Evolutionary conservation across 2,329 filamentous ascomycete genomes (phyloP).

Genomic region (Berkeleyomyces rouxiae): DNA sequence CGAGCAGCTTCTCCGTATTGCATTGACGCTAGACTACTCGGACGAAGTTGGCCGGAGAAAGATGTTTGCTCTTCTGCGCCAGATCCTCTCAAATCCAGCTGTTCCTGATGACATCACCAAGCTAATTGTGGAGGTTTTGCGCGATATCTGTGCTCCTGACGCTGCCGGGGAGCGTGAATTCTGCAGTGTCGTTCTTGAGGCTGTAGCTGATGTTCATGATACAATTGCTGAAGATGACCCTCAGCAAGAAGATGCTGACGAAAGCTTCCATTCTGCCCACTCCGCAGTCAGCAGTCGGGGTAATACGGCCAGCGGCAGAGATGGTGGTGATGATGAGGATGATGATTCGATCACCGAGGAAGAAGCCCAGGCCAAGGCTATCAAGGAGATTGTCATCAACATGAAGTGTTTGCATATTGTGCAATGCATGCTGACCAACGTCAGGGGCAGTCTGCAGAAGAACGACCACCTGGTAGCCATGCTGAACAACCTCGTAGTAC

Average conservation of each 20-base stretch:
- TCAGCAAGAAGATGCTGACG: conserved; percentile 32
- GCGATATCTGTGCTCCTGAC: conserved; percentile 65
- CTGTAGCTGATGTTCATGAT: conserved; percentile 91
- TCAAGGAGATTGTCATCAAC: conserved; percentile 88
- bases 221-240: conserved; percentile 62
- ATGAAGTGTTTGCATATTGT: conserved; percentile 97
- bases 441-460: conserved; percentile 70
- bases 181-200: conserved; percentile 73
- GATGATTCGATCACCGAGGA: conserved; percentile 35
- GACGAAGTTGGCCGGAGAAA: conserved; percentile 89
- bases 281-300: conserved; percentile 63
- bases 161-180: conserved; percentile 65
- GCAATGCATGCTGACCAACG: conserved; percentile 92
- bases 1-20: conserved; percentile 86
- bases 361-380: conserved; percentile 54
- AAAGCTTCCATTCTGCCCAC: conserved; percentile 82
- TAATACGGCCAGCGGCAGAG: conserved; percentile 26
- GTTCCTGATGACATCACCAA: conserved; percentile 87
- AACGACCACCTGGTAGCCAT: conserved; percentile 91
- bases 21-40: conserved; percentile 85
- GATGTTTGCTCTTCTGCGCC: conserved; percentile 83
- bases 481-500: conserved; percentile 92
- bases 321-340: conserved; percentile 20
- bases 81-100: conserved; percentile 69
- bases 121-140: conserved; percentile 64